Evolutionary conservation across 2,329 filamentous ascomycete genomes (phyloP), one percentile per base, ranked within the genome.

Genomic region (Pestalotiopsis fici): DNA sequence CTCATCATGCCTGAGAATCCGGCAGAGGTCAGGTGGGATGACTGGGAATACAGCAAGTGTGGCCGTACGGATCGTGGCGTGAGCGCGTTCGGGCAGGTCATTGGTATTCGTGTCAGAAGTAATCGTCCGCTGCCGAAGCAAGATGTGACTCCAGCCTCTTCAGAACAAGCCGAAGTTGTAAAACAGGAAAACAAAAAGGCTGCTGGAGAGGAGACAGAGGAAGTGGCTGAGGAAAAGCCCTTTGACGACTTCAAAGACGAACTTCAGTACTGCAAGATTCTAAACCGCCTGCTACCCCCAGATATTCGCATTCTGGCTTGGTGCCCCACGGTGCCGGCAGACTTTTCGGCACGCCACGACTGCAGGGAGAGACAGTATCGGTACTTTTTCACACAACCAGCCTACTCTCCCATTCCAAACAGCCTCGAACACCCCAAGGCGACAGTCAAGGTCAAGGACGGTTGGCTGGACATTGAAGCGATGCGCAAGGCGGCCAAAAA

Each of bases 381-480:
- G 67, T 99, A 99, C 81, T 98, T 97, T 84, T 99, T 99, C 83
- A 98, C 96, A 0, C 94, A 98, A 77, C 96, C 96, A 0, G 93
- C 92, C 1, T 97, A 94, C 76, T 83, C 89, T 2, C 94, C 94
- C 0, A 84, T 88, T 4, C 89, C 91, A 0, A 81, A 85, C 1
- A 76, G 84, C 23, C 69, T 86, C 47, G 87, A 87, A 4, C 78
- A 87, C 59, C 81, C 82, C 43, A 75, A 65, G 35, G 35, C 56
- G 69, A 71, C 72, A 65, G 65, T 69, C 65, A 68, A 69, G 70
- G 68, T 77, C 50, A 87, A 87, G 75, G 87, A 91, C 71, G 95
- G 94, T 39, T 96, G 92, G 89, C 87, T 99, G 6, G 91, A 98
- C 80, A 92, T 98, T 66, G 90, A 89, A 0, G 91, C 91, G 43